phyloP scores from a whole-genome alignment of 177 flowering plant genomes.

The Vitis hybrid region DNA sequence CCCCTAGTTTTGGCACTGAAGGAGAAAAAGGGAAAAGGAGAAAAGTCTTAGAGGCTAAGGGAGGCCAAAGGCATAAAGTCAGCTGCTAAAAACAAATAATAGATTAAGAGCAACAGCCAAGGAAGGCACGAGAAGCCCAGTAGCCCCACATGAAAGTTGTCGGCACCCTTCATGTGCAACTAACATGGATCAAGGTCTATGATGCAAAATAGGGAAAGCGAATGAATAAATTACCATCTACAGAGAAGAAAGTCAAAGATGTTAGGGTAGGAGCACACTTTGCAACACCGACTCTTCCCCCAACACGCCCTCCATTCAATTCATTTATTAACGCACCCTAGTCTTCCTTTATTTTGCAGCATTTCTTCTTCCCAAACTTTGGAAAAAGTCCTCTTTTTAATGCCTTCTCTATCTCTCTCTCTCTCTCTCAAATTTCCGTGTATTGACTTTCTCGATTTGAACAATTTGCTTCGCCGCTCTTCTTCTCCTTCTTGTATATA shows the following conservation, averaged over 20 bases:
- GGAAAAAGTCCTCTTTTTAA: slow-evolving; percentile 16
- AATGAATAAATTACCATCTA: background rate
- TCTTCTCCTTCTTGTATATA: background rate
- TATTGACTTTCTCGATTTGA: slow-evolving; percentile 26
- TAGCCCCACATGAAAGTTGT: slow-evolving; percentile 11
- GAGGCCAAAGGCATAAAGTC: no score
- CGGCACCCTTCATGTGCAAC: slow-evolving; percentile 4
- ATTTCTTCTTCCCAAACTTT: slow-evolving; percentile 17
- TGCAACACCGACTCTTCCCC: slow-evolving; percentile 22
- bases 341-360: background rate
- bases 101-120: background rate
- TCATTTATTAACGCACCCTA: background rate
- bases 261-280: background rate
- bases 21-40: no score
- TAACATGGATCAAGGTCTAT: background rate
- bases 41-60: no score
- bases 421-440: slow-evolving; percentile 25
- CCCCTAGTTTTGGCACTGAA: background rate
- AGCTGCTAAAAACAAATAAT: background rate
- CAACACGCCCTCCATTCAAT: background rate
- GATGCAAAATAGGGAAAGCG: background rate
- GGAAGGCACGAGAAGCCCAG: slow-evolving; percentile 14
- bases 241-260: slow-evolving; percentile 9
- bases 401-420: slow-evolving; percentile 6
- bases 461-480: background rate